A percentile compares a stretch with the other conserved stretches of the same genome.
phyloP scores from a whole-genome alignment of 164 flowering plant genomes.

The Vitis vinifera region ASM3070453v1 NC_081813.1:3891001-3891500 shows the following conservation, averaged over 20 bases:
- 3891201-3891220: slow-evolving; percentile 54
- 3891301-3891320: not conserved
- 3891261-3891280: not conserved
- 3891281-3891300: not conserved
- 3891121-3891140: slow-evolving; percentile 93
- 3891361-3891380: slow-evolving; percentile 63
- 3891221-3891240: not conserved
- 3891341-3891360: slow-evolving; percentile 68
- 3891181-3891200: slow-evolving; percentile 88
- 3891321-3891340: slow-evolving; percentile 79
- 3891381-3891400: slow-evolving; percentile 91
- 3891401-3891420: slow-evolving; percentile 80
- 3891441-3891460: slow-evolving; percentile 79
- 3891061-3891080: slow-evolving; percentile 64
- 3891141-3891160: slow-evolving; percentile 62
- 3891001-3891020: slow-evolving; percentile 41
- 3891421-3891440: slow-evolving; percentile 70
- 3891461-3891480: slow-evolving; percentile 80
- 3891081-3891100: slow-evolving; percentile 23
- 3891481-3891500: slow-evolving; percentile 64
- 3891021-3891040: slow-evolving; percentile 91
- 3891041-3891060: slow-evolving; percentile 62
- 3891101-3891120: slow-evolving; percentile 49
- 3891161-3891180: slow-evolving; percentile 55
- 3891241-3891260: not conserved